Base-by-base conservation (phyloP, 805 yeast species). In the Sugiyamaella lignohabitans region DNA sequence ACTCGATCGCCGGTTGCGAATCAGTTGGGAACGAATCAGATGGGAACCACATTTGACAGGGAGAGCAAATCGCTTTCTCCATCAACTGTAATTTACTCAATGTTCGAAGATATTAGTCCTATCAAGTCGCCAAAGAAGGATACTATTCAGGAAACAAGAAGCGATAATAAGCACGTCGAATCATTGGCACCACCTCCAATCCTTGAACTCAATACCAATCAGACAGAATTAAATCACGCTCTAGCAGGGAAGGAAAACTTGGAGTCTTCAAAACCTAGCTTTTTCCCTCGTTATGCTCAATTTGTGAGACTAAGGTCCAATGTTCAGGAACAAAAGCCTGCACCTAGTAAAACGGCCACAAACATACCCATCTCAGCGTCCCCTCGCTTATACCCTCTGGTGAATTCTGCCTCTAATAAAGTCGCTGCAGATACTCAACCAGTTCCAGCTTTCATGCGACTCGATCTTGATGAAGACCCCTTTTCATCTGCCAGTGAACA, bases 41-140 rank as follows among this genome's bases (percentile, higher is more conserved):
- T n/a, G n/a, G n/a, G n/a, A n/a, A n/a, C n/a, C n/a, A n/a, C n/a
- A n/a, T n/a, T n/a, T n/a, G n/a, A n/a, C n/a, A n/a, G n/a, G n/a
- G n/a, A n/a, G n/a, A n/a, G n/a, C n/a, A n/a, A n/a, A 27, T 14
- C 32, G 8, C 8, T 8, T 27, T 27, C 32, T 27, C 8, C 32
- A 14, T 27, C 32, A 8, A 27, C 11, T 27, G 14, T 29, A 4
- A 14, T 19, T 4, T n/a, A 24, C 3, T 20, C 43, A 4, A 40
- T 40, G 17, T 40, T 40, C 19, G 38, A 40, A 4, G 43, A 29
- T 6, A 40, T 40, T 35, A 40, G 43, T 23, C 43, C 43, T 8
- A 40, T 40, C 10, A 22, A 24, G 21, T 27, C 39, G 14, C 43
- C 43, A 16, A 14, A 27, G 14, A 14, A 8, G 8, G n/a, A n/a